Evolutionary conservation across 2,329 filamentous ascomycete species (phyloP), one percentile per base, ranked within the genome.

Genomic region (Trichoderma sp.): DNA sequence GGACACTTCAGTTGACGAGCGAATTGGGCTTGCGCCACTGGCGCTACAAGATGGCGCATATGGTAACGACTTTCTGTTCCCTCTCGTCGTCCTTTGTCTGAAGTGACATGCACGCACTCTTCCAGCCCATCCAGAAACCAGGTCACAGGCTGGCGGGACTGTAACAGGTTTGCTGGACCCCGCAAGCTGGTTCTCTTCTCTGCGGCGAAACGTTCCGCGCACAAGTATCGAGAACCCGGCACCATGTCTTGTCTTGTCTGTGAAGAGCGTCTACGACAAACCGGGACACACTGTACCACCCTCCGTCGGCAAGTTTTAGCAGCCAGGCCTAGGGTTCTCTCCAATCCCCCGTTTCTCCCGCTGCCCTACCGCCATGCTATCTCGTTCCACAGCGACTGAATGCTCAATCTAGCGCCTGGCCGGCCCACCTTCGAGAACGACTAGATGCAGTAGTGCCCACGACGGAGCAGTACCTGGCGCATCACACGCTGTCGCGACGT

Each of bases 341-440:
- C 55, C 52, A 54, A 56, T 34, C 54, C 61, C 46, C 63, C 63
- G 63, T 66, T 66, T 56, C 61, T 66, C 68, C 67, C 67, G 67
- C 59, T 69, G 68, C 61, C 68, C 68, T 69, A 66, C 68, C 61
- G 68, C 52, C 68, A 69, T 69, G 68, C 43, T 55, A 69, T 69
- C 52, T 65, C 43, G 67, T 66, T 69, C 61, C 67, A 59, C 52
- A 59, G 46, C 60, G 63, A 59, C 58, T 66, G 52, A 69, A 58
- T 56, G 39, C 55, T 66, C 59, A 63, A 64, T 63, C 66, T 68
- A 68, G 66, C 59, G 66, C 66, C 51, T 64, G 59, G 21, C 59
- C 51, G 49, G 51, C 52, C 66, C 59, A 39, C 66, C 51, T 63
- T 64, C 37, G 59, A 46, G 66, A 58, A 21, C 59, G 51, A 58